phyloP scores from a whole-genome alignment of 768 basidiomycete species.

The Myochromella boudieri region DNA sequence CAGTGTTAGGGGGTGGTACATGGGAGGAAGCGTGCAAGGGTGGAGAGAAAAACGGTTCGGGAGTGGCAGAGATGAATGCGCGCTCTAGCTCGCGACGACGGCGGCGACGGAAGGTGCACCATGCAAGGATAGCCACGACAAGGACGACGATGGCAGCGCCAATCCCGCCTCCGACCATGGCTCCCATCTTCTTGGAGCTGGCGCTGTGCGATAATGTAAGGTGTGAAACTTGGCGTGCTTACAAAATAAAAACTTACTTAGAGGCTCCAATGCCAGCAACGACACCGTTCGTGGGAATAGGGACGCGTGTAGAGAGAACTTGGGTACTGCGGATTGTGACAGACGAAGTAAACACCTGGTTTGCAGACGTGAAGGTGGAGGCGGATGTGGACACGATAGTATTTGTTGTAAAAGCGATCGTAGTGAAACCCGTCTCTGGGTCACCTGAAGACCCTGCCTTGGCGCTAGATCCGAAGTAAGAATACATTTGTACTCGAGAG shows the following conservation, averaged over 20 bases:
- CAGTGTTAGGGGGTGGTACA: not conserved
- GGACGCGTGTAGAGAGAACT: conserved; percentile 8
- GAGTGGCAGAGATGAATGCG: conserved; percentile 6
- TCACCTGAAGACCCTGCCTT: not conserved
- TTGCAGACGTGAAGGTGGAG: conserved; percentile 7
- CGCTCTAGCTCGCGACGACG: conserved; percentile 13
- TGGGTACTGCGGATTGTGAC: conserved; percentile 7
- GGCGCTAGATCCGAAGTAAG: not conserved
- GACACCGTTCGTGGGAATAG: conserved; percentile 1
- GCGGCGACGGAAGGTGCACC: conserved; percentile 16
- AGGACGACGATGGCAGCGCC: conserved; percentile 17
- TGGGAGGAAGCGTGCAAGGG: conserved; percentile 2
- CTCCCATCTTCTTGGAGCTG: conserved; percentile 11
- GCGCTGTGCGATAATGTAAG: not conserved
- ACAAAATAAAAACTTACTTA: not conserved
- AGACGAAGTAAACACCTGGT: not conserved
- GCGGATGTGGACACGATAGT: conserved; percentile 4
- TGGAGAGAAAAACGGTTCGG: conserved; percentile 9
- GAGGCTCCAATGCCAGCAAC: conserved; percentile 1
- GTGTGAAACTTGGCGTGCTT: not conserved
- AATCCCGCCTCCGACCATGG: conserved; percentile 17
- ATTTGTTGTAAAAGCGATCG: conserved; percentile 6
- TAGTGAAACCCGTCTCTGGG: conserved; percentile 8
- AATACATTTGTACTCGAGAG: not conserved
- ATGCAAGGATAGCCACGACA: conserved; percentile 11